Conservation (phyloP, 306 rosid genomes). For the Mucuna pruriens region DNA sequence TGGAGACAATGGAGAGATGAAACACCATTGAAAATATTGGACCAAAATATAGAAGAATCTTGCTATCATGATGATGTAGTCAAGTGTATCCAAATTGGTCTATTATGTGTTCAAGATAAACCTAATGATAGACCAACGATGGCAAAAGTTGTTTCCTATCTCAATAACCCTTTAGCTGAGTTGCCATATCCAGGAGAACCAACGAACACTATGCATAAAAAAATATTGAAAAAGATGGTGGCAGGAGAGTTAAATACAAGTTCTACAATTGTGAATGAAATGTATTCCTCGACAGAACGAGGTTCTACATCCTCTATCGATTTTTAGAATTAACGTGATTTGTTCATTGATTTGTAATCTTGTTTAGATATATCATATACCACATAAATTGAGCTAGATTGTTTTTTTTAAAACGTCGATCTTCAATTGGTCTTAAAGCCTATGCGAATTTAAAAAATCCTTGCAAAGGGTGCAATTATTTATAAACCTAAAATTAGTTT, state of each 20-base stretch:
- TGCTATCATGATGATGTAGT: constrained; percentile 30
- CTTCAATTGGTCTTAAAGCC: no score
- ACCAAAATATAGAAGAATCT: constrained; percentile 37
- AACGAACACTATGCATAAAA: neutral
- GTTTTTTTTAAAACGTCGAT: no score
- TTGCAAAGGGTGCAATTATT: no score
- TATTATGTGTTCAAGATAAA: constrained; percentile 52
- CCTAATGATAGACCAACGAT: constrained; percentile 44
- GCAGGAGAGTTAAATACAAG: constrained; percentile 31
- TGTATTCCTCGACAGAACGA: constrained; percentile 16
- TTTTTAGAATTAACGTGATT: neutral
- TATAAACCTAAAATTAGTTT: no score
- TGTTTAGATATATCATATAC: neutral
- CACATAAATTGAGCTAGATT: neutral
- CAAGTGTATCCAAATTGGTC: constrained; percentile 44
- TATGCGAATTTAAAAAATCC: no score
- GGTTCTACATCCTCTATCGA: neutral
- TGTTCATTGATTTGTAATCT: neutral
- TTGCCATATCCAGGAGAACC: constrained; percentile 35
- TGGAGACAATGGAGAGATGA: constrained; percentile 57
- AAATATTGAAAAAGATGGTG: constrained; percentile 3
- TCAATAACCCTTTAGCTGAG: constrained; percentile 31
- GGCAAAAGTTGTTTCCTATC: constrained; percentile 37
- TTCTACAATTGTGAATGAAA: constrained; percentile 10
- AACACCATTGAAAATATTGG: constrained; percentile 39